These are phyloP conservation scores for Kodamaea kaohsiungensis DNA, from an alignment of 805 yeast species.

Conservation along the genomic window DNA sequence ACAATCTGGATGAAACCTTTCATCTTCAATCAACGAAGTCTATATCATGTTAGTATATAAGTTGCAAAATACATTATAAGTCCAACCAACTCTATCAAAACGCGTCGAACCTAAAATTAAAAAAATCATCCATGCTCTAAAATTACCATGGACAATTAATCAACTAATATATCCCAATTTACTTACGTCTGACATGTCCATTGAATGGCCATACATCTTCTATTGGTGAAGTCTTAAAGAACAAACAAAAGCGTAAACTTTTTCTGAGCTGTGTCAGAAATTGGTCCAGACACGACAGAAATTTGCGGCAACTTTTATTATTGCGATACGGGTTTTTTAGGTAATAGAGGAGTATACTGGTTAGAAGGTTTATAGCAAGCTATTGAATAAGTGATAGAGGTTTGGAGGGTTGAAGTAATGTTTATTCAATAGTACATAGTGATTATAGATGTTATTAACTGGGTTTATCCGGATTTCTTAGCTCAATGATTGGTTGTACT, in stretches of 20 bases:
- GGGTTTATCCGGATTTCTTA: too few species aligned
- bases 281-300: neutral
- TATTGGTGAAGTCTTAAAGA: neutral
- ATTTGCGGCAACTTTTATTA: conserved; percentile 2
- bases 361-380: too few species aligned
- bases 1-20: conserved; percentile 10
- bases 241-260: neutral
- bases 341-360: too few species aligned
- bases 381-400: too few species aligned
- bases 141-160: conserved; percentile 1
- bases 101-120: neutral
- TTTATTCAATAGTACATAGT: too few species aligned
- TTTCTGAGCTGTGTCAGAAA: neutral
- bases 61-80: neutral
- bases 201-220: neutral
- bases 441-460: too few species aligned
- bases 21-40: conserved; percentile 4
- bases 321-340: too few species aligned
- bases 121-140: neutral
- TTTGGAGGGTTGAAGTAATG: too few species aligned
- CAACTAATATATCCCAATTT: neutral
- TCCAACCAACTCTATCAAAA: neutral
- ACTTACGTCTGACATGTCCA: conserved; percentile 6
- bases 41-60: conserved; percentile 6
- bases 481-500: too few species aligned